Percentiles rank a stretch among this genome's conserved stretches.
These are phyloP conservation scores for Apiotrichum akiyoshidainum DNA, from an alignment of 1,284 basidiomycete genomes.

Conservation along the genomic window DNA sequence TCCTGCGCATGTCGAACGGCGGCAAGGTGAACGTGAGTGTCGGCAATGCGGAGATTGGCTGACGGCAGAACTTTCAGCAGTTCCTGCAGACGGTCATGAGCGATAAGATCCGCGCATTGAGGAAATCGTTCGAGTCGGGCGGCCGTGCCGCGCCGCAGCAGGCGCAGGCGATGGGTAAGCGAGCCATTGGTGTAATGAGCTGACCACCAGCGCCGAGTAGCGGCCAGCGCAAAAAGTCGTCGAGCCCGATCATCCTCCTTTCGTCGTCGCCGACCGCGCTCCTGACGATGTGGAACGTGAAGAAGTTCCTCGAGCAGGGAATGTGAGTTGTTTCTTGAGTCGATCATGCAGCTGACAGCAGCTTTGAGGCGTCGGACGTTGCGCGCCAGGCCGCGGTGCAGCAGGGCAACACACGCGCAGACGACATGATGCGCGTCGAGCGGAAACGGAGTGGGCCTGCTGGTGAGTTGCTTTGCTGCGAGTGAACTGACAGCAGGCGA, in stretches of 20 bases:
- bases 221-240: constrained; percentile 52
- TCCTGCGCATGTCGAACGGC: constrained; percentile 34
- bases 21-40: constrained; percentile 43
- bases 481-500: constrained; percentile 43
- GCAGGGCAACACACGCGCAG: constrained; percentile 70
- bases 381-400: constrained; percentile 56
- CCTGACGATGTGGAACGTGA: constrained; percentile 97
- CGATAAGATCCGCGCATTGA: constrained; percentile 42
- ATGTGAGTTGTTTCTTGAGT: constrained; percentile 58
- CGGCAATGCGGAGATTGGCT: background rate
- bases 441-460: constrained; percentile 60
- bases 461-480: constrained; percentile 31
- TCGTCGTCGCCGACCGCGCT: constrained; percentile 92
- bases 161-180: constrained; percentile 3
- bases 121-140: constrained; percentile 34
- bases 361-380: constrained; percentile 74
- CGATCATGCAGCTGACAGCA: no score
- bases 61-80: constrained; percentile 36
- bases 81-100: constrained; percentile 42
- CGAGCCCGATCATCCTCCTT: constrained; percentile 89
- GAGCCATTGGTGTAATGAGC: background rate
- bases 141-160: constrained; percentile 16
- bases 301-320: constrained; percentile 85
- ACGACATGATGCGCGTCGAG: constrained; percentile 79
- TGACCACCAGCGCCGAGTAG: constrained; percentile 12